Base-by-base conservation (phyloP, 176 grass and related monocot species). In the Ensete ventricosum region DNA sequence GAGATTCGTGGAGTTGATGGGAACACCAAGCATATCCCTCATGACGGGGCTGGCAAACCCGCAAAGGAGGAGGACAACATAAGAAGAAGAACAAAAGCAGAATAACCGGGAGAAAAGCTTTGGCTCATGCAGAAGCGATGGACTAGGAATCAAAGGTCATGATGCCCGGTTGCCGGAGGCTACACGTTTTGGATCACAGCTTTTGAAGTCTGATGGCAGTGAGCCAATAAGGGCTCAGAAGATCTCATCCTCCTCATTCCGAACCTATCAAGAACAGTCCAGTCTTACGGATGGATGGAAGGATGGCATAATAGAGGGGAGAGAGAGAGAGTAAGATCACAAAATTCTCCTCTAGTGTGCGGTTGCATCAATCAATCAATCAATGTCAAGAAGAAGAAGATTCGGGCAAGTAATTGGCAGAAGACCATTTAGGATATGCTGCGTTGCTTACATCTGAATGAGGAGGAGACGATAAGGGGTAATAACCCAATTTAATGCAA, bases 361-460 rank as follows among this genome's bases (percentile, higher is more conserved):
- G 8, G 19, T 59, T 59, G 55, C 55, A 59, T 60, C 57, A 60
- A 60, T 60, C 57, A 60, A 60, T 60, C 57, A 60, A 60, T 60
- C 57, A 60, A 21, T 60, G n/a, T 60, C 57, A 21, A 8, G 16
- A 60, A 14, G n/a, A 60, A 60, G 14, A 60, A 60, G 14, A 7
- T 1, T n/a, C 14, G 57, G 14, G 14, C 57, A 60, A 60, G 57
- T 43, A 43, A 43, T 3, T 60, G 14, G 8, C 57, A n/a, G 57
- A 60, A 60, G 14, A 60, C 8, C 17, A 60, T 19, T 1, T n/a
- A 16, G 57, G 57, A 60, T 60, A 60, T 60, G 57, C 16, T 17
- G 57, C 57, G n/a, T 60, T 60, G 6, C 4, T 43, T 43, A 43
- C 34, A 43, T 43, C 34, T 43, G 34, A 43, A 43, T 6, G 34